Evolutionary conservation across 305 asterid species (phyloP).

Genomic region (Fraxinus floribunda): DNA sequence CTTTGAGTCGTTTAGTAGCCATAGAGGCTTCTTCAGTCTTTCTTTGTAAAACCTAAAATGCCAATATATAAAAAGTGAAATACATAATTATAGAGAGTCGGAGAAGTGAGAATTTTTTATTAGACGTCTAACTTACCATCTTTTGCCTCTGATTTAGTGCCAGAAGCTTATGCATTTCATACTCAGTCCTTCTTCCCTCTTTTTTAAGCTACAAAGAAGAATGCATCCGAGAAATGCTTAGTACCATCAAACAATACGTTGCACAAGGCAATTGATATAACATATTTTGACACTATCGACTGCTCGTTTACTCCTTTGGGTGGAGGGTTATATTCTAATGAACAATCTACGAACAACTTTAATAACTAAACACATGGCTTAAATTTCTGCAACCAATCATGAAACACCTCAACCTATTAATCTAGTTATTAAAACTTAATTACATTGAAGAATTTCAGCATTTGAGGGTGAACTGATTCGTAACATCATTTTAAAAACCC

Average conservation of each 20-base stretch:
- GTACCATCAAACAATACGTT: background rate
- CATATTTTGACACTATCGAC: background rate
- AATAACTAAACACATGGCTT: background rate
- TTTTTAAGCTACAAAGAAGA: constrained; percentile 67
- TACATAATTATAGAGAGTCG: background rate
- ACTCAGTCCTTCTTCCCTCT: constrained; percentile 96
- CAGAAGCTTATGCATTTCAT: constrained; percentile 95
- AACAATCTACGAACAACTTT: background rate
- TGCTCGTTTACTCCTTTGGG: background rate
- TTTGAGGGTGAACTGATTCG: background rate
- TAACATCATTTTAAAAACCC: background rate
- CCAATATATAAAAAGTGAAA: background rate
- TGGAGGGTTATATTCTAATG: background rate
- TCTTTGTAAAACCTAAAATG: constrained; percentile 77
- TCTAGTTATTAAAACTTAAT: background rate
- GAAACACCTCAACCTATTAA: background rate
- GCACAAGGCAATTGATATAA: constrained; percentile 9
- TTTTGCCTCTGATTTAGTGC: constrained; percentile 99
- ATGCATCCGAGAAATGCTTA: constrained; percentile 8
- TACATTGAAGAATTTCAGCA: background rate
- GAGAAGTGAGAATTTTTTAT: background rate
- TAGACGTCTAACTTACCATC: constrained; percentile 47
- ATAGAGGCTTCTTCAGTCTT: constrained; percentile 95
- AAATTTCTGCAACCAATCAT: background rate
- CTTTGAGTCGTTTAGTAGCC: constrained; percentile 93